A percentile compares a stretch with the other conserved stretches of the same genome.
Evolutionary conservation across 2,329 filamentous ascomycete genomes (phyloP).

Genomic region (Cytospora leucostoma): DNA sequence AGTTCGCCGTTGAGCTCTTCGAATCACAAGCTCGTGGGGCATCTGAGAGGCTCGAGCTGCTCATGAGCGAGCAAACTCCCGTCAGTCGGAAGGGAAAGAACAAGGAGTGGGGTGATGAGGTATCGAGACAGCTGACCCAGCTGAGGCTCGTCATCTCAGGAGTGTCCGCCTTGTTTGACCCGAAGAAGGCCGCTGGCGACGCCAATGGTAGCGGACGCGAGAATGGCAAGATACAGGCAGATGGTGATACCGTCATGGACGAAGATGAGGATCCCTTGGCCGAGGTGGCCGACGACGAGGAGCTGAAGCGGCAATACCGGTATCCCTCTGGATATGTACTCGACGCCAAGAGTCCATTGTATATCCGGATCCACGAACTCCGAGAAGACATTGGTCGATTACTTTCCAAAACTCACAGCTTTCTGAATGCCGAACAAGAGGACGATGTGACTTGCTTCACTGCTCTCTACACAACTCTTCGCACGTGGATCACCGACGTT

Average conservation of each 20-base stretch:
- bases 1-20: constrained; percentile 88
- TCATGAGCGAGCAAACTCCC: constrained; percentile 79
- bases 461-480: constrained; percentile 85
- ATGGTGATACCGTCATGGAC: constrained; percentile 45
- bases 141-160: constrained; percentile 88
- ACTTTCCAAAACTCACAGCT: constrained; percentile 80
- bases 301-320: constrained; percentile 80
- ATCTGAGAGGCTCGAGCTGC: constrained; percentile 69
- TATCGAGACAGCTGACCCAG: constrained; percentile 85
- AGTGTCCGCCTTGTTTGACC: constrained; percentile 86
- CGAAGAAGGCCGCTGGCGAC: constrained; percentile 65
- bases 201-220: constrained; percentile 48
- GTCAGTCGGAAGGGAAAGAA: constrained; percentile 92
- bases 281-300: constrained; percentile 74
- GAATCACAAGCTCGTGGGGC: constrained; percentile 79
- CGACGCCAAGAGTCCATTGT: constrained; percentile 61
- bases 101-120: constrained; percentile 98
- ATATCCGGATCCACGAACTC: constrained; percentile 75
- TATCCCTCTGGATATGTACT: constrained; percentile 89
- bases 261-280: constrained; percentile 58
- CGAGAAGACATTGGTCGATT: constrained; percentile 79
- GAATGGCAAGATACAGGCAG: constrained; percentile 55
- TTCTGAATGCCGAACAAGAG: constrained; percentile 81
- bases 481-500: constrained; percentile 96
- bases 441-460: constrained; percentile 97